Evolutionary conservation across 1,139 yeast genomes (phyloP).

Genomic region (Hemisphaericaspora xylofermentans): DNA sequence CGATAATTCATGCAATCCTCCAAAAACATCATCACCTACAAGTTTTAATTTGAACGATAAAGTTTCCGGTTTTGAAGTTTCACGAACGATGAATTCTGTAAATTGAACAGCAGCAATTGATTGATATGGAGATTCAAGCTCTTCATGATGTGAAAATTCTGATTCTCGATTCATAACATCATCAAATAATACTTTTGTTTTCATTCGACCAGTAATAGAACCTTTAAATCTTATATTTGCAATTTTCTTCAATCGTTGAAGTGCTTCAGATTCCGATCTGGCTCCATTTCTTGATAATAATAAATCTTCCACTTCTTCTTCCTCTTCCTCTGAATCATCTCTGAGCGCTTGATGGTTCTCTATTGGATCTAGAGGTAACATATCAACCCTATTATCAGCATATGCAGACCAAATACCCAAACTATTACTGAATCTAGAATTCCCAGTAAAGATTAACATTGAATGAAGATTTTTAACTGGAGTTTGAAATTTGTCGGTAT

Average conservation of each 20-base stretch:
- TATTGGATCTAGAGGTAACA: slow-evolving; percentile 52
- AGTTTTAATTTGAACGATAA: slow-evolving; percentile 48
- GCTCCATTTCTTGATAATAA: slow-evolving; percentile 32
- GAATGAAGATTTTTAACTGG: slow-evolving; percentile 57
- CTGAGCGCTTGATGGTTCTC: slow-evolving; percentile 26
- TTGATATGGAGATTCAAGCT: slow-evolving; percentile 28
- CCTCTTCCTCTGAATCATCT: slow-evolving; percentile 9
- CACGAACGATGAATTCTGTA: slow-evolving; percentile 44
- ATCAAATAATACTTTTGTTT: slow-evolving; percentile 37
- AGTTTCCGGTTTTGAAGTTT: slow-evolving; percentile 16
- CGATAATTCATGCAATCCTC: slow-evolving; percentile 76
- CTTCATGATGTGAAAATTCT: slow-evolving; percentile 11
- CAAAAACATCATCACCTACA: slow-evolving; percentile 76
- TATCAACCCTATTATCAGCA: slow-evolving; percentile 64
- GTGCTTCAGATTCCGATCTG: slow-evolving; percentile 19
- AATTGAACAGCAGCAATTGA: slow-evolving; percentile 57
- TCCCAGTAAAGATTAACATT: slow-evolving; percentile 57
- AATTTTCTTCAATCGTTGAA: slow-evolving; percentile 28
- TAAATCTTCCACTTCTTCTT: slow-evolving; percentile 8
- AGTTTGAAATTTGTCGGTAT: slow-evolving; percentile 31
- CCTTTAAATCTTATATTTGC: slow-evolving; percentile 64
- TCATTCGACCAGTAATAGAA: slow-evolving; percentile 28
- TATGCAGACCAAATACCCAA: slow-evolving; percentile 71
- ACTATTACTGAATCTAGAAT: slow-evolving; percentile 56
- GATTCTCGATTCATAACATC: slow-evolving; percentile 17